phyloP scores from a whole-genome alignment of 1,284 basidiomycete genomes.

The Ganoderma leucocontextum region DNA sequence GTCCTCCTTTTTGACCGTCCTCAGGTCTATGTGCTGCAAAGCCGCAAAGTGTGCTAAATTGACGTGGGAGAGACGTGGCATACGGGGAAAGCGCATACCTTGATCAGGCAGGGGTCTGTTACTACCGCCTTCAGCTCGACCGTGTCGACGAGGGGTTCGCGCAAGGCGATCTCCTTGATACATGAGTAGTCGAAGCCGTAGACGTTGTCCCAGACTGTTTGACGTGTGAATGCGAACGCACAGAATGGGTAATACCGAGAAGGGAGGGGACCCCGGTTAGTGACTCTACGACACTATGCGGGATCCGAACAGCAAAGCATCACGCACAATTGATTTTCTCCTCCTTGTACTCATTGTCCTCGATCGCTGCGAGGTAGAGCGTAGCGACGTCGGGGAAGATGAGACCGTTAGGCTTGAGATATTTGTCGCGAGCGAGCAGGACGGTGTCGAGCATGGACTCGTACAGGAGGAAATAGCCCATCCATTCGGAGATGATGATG shows the following conservation, averaged over 20 bases:
- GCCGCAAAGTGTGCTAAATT: background rate
- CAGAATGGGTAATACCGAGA: background rate
- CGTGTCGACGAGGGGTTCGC: constrained; percentile 97
- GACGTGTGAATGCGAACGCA: background rate
- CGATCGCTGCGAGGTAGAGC: constrained; percentile 95
- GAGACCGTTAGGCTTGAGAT: constrained; percentile 89
- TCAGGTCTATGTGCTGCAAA: constrained; percentile 86
- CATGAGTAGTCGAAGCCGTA: constrained; percentile 99
- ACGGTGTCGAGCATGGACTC: constrained; percentile 99
- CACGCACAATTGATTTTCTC: constrained; percentile 97
- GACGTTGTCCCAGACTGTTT: constrained; percentile 97
- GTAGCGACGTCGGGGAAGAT: constrained; percentile 98
- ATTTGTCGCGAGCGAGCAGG: constrained; percentile 95
- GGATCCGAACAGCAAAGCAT: background rate
- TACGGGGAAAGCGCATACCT: constrained; percentile 54
- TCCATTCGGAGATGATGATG: constrained; percentile 99
- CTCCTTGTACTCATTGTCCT: constrained; percentile 99
- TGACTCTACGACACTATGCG: background rate
- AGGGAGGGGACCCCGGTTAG: background rate
- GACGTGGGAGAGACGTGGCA: background rate
- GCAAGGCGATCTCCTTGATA: constrained; percentile 98
- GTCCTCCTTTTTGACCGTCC: constrained; percentile 95
- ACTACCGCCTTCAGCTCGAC: constrained; percentile 95
- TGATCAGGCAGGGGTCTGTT: constrained; percentile 88
- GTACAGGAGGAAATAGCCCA: constrained; percentile 96